These are phyloP conservation scores for Aspergillus ruber DNA, from an alignment of 2,329 filamentous ascomycete genomes.

Conservation along the genomic window DNA sequence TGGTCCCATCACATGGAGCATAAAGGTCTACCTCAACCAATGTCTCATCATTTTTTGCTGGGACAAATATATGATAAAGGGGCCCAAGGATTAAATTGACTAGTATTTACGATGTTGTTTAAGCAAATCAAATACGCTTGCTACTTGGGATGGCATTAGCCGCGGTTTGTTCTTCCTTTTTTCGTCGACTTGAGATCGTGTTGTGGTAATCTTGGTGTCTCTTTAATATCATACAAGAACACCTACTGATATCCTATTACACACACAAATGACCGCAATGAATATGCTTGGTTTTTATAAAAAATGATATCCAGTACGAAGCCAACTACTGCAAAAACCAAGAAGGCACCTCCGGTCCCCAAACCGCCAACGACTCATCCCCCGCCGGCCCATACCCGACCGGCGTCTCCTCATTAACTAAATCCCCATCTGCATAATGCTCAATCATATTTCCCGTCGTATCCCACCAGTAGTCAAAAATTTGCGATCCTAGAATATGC, in stretches of 20 bases:
- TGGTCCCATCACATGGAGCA: background rate
- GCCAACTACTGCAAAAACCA: conserved; percentile 2
- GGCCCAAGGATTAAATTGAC: background rate
- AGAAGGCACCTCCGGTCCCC: conserved; percentile 5
- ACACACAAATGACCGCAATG: no score
- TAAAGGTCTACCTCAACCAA: background rate
- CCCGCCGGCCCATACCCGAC: conserved; percentile 5
- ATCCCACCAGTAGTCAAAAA: conserved; percentile 16
- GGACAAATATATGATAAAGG: background rate
- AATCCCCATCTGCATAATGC: conserved; percentile 13
- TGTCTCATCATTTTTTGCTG: background rate
- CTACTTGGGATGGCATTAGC: no score
- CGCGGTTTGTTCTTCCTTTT: no score
- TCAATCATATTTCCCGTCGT: conserved; percentile 10
- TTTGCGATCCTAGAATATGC: conserved; percentile 12
- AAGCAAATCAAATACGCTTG: no score
- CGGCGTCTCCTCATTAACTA: conserved; percentile 5
- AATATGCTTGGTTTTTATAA: background rate
- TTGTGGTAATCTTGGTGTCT: no score
- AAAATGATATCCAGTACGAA: background rate
- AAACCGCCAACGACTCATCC: conserved; percentile 5
- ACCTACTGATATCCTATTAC: no score
- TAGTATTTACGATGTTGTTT: no score
- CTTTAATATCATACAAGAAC: no score
- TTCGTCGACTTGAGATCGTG: no score